Conservation (phyloP, 2,329 filamentous ascomycete genomes). For the Septoria linicola region DNA sequence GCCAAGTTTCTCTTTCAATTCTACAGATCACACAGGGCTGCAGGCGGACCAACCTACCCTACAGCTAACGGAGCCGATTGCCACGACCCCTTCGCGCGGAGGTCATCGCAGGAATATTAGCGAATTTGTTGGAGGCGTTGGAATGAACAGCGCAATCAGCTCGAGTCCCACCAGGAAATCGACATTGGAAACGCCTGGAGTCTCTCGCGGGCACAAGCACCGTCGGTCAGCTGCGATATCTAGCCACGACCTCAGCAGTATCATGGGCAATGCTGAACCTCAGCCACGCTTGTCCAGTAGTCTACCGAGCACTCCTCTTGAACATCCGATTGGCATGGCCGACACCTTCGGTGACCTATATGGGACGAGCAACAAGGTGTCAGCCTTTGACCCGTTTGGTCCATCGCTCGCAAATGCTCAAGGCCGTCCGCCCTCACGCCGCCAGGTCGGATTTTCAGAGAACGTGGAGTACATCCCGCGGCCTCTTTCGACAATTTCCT, state of each 20-base stretch:
- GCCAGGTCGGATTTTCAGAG: conserved; percentile 79
- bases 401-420: conserved; percentile 29
- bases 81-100: conserved; percentile 52
- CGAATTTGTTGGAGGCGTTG: conserved; percentile 79
- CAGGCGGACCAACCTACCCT: conserved; percentile 34
- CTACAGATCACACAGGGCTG: conserved; percentile 41
- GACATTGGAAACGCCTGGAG: conserved; percentile 43
- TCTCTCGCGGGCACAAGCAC: conserved; percentile 60
- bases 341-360: neutral
- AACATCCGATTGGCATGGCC: conserved; percentile 21
- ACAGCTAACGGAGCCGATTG: conserved; percentile 23
- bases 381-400: conserved; percentile 12
- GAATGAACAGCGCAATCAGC: conserved; percentile 60
- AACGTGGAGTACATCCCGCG: conserved; percentile 79
- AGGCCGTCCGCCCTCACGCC: conserved; percentile 50
- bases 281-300: conserved; percentile 34
- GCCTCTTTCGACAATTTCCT: conserved; percentile 79
- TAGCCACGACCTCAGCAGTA: conserved; percentile 72
- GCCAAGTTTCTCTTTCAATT: conserved; percentile 52
- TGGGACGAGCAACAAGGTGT: neutral
- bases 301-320: conserved; percentile 38
- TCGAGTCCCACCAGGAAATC: conserved; percentile 68
- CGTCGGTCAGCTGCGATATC: conserved; percentile 80
- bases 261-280: conserved; percentile 54
- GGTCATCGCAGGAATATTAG: conserved; percentile 76